phyloP scores from a whole-genome alignment of 768 basidiomycete species.

The Trametes punicea region DNA sequence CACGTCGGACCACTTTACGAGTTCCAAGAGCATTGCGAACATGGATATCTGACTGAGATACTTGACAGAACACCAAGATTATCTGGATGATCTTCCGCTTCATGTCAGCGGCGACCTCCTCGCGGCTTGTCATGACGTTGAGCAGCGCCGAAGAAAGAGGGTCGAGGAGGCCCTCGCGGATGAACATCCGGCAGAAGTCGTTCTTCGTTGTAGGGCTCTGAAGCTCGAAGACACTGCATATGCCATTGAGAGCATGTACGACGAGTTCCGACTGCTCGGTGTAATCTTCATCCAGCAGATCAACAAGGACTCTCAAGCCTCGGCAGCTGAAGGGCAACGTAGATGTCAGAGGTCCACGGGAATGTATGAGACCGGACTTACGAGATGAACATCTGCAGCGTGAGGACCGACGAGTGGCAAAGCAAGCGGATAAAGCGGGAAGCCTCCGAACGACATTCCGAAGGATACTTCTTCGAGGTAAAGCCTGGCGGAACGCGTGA shows the following conservation, averaged over 20 bases:
- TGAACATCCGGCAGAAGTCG: constrained; percentile 98
- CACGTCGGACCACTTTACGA: constrained; percentile 84
- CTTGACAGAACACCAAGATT: constrained; percentile 88
- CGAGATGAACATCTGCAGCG: constrained; percentile 99
- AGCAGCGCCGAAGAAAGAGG: constrained; percentile 88
- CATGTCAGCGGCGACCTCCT: constrained; percentile 62
- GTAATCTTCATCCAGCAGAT: constrained; percentile 96
- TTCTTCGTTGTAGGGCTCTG: constrained; percentile 96
- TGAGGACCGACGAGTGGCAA: constrained; percentile 89
- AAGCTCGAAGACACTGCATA: constrained; percentile 92
- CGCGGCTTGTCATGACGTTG: constrained; percentile 78
- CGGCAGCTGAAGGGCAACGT: constrained; percentile 61
- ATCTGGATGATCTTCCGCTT: constrained; percentile 90
- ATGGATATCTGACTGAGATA: constrained; percentile 92
- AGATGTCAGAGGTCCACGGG: neutral
- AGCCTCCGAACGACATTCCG: constrained; percentile 91
- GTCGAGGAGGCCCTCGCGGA: constrained; percentile 90
- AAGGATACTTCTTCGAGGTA: constrained; percentile 90
- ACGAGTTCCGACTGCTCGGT: constrained; percentile 87
- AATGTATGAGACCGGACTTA: constrained; percentile 39
- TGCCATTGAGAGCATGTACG: constrained; percentile 90
- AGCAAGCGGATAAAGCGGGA: constrained; percentile 92
- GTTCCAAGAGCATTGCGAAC: constrained; percentile 91
- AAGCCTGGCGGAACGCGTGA: constrained; percentile 52
- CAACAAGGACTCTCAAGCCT: constrained; percentile 90